Evolutionary conservation across 192 early-diverging fungal species (phyloP), one percentile per base, ranked within the genome.

Genomic region (Kickxella alabastrina): DNA sequence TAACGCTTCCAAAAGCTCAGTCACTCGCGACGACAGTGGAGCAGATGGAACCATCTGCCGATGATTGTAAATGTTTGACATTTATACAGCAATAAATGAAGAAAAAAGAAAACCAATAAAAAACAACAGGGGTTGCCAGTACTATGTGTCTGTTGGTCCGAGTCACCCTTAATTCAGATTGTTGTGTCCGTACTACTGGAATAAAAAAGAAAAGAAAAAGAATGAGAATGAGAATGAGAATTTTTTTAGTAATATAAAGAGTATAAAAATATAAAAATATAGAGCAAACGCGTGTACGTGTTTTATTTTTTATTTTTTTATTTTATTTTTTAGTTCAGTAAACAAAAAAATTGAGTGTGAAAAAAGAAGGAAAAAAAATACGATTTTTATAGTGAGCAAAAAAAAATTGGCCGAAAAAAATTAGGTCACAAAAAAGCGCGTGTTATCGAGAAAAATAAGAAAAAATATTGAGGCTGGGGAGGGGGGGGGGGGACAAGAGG

Each of bases 1-100:
- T 49, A 93, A 66, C 29, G 87, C 79, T 29, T 97, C 94, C n/a
- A 93, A 68, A 35, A 92, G 75, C 59, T 94, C 92, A 6, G 80
- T 74, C 25, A 90, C 65, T 32, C 88, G 81, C 24, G 65, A 80
- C 54, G 72, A 77, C 6, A 79, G 74, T 44, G 80, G 75, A 6
- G 77, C 65, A 62, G 65, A 69, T 53, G 88, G 86, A 4, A 86
- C 80, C 84, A 90, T 87, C 37, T 83, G 82, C 37, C 88, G 82
- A 73, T 90, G 87, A 74, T 85, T 88, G 66, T 90, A 90, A 38
- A 86, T 79, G 65, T 81, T 81, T 13, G 82, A 84, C 84, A 86
- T 86, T 77, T 43, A 43, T 13, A 21, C 13, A 21, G 13, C 15
- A 37, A 25, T 26, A 25, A 58, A 18, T 29, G 48, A 40, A 45